Evolutionary conservation across 306 rosid species (phyloP).

Genomic region (Vicia sativa): DNA sequence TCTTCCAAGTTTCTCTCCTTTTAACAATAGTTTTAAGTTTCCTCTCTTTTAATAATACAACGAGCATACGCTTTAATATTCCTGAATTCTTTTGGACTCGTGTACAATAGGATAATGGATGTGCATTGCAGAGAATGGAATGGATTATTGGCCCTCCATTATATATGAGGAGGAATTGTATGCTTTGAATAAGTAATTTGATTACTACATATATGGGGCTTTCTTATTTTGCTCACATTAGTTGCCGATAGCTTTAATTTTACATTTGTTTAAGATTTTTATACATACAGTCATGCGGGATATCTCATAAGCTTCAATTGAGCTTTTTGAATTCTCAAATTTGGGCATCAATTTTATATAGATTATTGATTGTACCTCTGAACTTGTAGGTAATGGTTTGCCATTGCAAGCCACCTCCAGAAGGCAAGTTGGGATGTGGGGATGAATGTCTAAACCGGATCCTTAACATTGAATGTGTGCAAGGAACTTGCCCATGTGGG

Average conservation of each 20-base stretch:
- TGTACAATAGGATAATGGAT: background rate
- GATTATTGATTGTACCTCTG: slow-evolving; percentile 32
- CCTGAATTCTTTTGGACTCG: slow-evolving; percentile 24
- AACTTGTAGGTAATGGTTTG: slow-evolving; percentile 88
- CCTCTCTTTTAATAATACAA: background rate
- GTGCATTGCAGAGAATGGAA: slow-evolving; percentile 32
- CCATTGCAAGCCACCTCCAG: slow-evolving; percentile 70
- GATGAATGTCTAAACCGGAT: slow-evolving; percentile 95
- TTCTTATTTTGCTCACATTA: slow-evolving; percentile 5
- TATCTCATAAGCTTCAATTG: slow-evolving; percentile 2
- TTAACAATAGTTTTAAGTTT: slow-evolving; percentile 10
- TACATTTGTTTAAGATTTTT: slow-evolving; percentile 32
- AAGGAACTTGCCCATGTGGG: slow-evolving; percentile 94
- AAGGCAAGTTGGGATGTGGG: slow-evolving; percentile 78
- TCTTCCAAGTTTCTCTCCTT: slow-evolving; percentile 13
- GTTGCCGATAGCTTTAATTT: slow-evolving; percentile 16
- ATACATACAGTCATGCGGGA: slow-evolving; percentile 21
- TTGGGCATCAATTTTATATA: slow-evolving; percentile 1
- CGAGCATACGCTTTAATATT: slow-evolving; percentile 24
- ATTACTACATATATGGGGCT: slow-evolving; percentile 5
- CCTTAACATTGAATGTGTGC: slow-evolving; percentile 89
- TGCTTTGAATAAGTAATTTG: slow-evolving; percentile 32
- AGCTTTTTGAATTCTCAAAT: slow-evolving; percentile 24
- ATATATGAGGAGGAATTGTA: slow-evolving; percentile 8
- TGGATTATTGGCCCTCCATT: slow-evolving; percentile 5